Evolutionary conservation across 192 early-diverging fungal genomes (phyloP), one percentile per base, ranked within the genome.

Genomic region (Coemansia sp.): DNA sequence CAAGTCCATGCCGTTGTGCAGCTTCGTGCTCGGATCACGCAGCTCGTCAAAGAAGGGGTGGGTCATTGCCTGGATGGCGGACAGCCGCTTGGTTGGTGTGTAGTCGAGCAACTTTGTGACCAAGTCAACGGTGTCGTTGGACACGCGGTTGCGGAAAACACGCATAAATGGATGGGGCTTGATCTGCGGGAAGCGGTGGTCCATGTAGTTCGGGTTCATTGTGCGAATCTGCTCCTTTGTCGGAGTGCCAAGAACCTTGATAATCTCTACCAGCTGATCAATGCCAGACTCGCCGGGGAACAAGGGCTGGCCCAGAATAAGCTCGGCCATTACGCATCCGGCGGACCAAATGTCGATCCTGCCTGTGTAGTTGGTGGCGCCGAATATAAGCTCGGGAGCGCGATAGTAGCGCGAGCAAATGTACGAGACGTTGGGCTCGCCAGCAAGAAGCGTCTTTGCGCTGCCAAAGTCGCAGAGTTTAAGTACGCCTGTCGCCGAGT

Each of bases 391-490:
- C 79, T 97, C 94, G 4, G 94, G 94, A 5, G 93, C 94, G 30
- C 94, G 84, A 80, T 97, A 97, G 72, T 97, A 97, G 54, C 94
- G 84, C 42, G 94, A 97, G 78, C 94, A 97, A 37, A 97, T 97
- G 79, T 97, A 94, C 38, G 91, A 91, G 46, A 99, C 95, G 77
- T 99, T 99, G 29, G 94, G 93, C 73, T 99, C 96, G 30, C 91
- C 96, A 23, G 86, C 85, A 17, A 94, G 78, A 45, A 99, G 83
- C 13, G 91, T 90, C 78, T 99, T 99, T 36, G 96, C 96, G 59
- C 88, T 89, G 72, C 96, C 96, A 80, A 99, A 99, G 74, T 99
- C 96, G 68, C 94, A 97, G 42, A 99, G 81, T 65, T 97, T 99
- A 40, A 99, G 80, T 50, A 97, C 85, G n/a, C 94, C 93, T 7